A percentile compares a stretch with the other conserved stretches of the same genome.
Conservation (phyloP, 192 early-diverging fungal genomes). For the Backusella psychrophila region DNA sequence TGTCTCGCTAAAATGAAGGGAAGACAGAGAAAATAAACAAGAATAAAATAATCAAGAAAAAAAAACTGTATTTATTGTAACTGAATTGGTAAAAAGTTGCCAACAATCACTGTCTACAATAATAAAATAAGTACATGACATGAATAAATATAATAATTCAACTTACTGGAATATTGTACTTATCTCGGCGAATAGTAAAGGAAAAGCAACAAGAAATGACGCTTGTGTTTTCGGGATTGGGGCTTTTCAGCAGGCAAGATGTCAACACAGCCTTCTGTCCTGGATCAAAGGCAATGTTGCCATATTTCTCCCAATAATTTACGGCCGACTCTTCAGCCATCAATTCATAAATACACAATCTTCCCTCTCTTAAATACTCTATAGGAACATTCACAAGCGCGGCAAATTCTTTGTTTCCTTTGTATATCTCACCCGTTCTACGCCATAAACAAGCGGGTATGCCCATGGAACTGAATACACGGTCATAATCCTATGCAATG, state of each 20-base stretch:
- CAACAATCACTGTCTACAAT: constrained; percentile 54
- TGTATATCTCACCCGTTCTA: constrained; percentile 95
- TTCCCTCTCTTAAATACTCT: constrained; percentile 72
- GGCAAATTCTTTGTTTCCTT: constrained; percentile 95
- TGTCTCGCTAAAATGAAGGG: constrained; percentile 64
- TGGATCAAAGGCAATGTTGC: constrained; percentile 95
- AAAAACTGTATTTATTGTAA: constrained; percentile 23
- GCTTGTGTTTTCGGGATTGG: constrained; percentile 45
- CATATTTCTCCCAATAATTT: constrained; percentile 98
- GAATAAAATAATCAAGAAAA: background rate
- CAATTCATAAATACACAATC: constrained; percentile 40
- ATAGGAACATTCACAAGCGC: constrained; percentile 81
- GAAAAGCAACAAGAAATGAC: constrained; percentile 88
- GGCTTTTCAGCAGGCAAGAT: constrained; percentile 75
- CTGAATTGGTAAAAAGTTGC: constrained; percentile 66
- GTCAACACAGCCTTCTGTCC: constrained; percentile 96
- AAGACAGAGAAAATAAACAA: constrained; percentile 36
- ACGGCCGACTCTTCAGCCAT: constrained; percentile 92
- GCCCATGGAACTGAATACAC: constrained; percentile 93
- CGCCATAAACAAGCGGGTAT: constrained; percentile 96
- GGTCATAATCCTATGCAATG: constrained; percentile 79
- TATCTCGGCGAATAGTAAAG: constrained; percentile 93
- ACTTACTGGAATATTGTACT: constrained; percentile 76
- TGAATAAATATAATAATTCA: background rate
- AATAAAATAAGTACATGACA: background rate